Base-by-base conservation (phyloP, 192 early-diverging fungal genomes). In the Rhizophagus sp. region DNA sequence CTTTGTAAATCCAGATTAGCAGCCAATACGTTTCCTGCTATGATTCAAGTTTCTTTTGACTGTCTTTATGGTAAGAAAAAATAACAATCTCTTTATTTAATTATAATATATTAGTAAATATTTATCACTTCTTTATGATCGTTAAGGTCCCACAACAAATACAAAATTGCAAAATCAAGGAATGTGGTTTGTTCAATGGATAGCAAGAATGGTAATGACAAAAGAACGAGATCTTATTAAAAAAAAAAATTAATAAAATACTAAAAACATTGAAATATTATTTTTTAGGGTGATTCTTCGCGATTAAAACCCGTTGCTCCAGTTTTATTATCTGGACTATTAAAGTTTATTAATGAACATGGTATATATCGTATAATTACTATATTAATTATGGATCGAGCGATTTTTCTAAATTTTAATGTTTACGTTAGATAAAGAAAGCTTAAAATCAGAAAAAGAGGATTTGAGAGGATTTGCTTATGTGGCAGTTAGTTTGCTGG, bases 141-240 rank as follows among this genome's bases (percentile, higher is more conserved):
- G 22, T 62, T 17, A 74, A 93, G 92, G 93, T n/a, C 88, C 93
- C 36, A 72, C 66, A 10, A 89, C 95, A 24, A 94, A 86, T 39
- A 67, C 86, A 22, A 95, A 91, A 69, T 84, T 97, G 22, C 85
- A 92, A 10, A 88, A 89, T 79, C 87, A 90, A 3, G 93, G 92
- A 1, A 95, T 97, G 89, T 79, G 85, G 2, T 98, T 96, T 86
- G 81, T 97, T 64, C 96, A 96, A 69, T 98, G 97, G 97, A 87
- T 93, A 30, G 91, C 94, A 13, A 83, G 93, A 39, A 96, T 95
- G 91, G 91, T 91, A 47, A 41, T 57, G 81, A 3, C 24, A 67
- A 41, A 36, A 41, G 39, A 41, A 41, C 39, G 24, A 17, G 22
- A 12, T 15, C 9, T 10, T 25, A 12, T 30, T 52, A 44, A 78